Conservation (phyloP, 495 filamentous ascomycete genomes). For the Pseudomonodictys pantanalensis region DNA sequence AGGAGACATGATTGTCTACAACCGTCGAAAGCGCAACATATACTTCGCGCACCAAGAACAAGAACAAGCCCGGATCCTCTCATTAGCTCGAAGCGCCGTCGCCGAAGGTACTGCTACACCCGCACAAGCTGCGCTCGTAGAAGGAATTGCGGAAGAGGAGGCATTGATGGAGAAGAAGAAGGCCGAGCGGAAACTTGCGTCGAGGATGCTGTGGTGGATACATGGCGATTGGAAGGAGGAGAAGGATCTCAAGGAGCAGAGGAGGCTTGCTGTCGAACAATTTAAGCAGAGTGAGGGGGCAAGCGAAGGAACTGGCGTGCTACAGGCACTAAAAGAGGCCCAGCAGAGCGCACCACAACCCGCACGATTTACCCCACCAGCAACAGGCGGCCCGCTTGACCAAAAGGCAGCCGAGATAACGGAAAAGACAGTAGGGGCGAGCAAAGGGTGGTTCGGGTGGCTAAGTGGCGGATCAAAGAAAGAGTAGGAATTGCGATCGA, state of each 20-base stretch:
- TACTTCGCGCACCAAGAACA: conserved; percentile 37
- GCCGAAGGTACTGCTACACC: conserved; percentile 28
- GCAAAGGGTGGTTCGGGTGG: conserved; percentile 35
- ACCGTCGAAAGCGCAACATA: conserved; percentile 58
- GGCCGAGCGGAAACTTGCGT: conserved; percentile 14
- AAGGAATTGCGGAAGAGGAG: conserved; percentile 35
- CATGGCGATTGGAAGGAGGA: conserved; percentile 30
- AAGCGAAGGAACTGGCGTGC: conserved; percentile 6
- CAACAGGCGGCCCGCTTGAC: conserved; percentile 19
- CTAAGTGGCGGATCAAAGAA: conserved; percentile 31
- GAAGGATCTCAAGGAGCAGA: conserved; percentile 21
- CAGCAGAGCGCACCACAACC: not conserved
- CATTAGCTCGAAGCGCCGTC: conserved; percentile 31
- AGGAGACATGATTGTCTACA: conserved; percentile 82
- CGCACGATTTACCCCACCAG: not conserved
- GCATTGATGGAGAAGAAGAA: conserved; percentile 22
- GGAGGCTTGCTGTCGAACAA: conserved; percentile 11
- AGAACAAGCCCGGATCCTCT: conserved; percentile 33
- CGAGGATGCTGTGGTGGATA: conserved; percentile 23
- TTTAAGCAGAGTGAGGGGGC: conserved; percentile 10
- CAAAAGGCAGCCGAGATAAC: conserved; percentile 34
- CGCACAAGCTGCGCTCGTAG: conserved; percentile 33
- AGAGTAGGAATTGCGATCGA: conserved; percentile 30
- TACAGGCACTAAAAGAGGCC: conserved; percentile 24
- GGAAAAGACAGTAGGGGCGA: conserved; percentile 26